Evolutionary conservation across 108 stramenopile genomes (phyloP).

Genomic region (Fragilaria crotonensis): DNA sequence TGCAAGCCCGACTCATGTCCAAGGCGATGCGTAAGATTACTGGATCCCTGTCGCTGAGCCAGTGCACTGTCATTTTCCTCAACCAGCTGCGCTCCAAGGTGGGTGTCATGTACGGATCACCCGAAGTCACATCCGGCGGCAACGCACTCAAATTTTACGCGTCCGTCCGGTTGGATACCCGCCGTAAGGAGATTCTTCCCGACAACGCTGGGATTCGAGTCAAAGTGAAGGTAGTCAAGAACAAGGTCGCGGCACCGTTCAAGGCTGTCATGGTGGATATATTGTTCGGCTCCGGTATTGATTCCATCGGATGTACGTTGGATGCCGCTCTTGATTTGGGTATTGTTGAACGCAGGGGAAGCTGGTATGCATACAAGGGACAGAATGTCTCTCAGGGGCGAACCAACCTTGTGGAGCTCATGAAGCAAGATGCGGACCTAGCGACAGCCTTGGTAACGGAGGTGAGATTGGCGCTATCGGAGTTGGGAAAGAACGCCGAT

Average conservation of each 20-base stretch:
- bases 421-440: slow-evolving; percentile 50
- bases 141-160: slow-evolving; percentile 95
- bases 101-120: slow-evolving; percentile 89
- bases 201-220: slow-evolving; percentile 86
- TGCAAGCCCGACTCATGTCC: slow-evolving; percentile 93
- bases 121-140: slow-evolving; percentile 94
- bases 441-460: slow-evolving; percentile 40
- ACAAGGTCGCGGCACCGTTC: slow-evolving; percentile 94
- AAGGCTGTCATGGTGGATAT: slow-evolving; percentile 80
- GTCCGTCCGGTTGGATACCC: slow-evolving; percentile 81
- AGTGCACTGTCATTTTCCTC: slow-evolving; percentile 89
- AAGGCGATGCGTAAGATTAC: slow-evolving; percentile 97
- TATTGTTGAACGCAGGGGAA: slow-evolving; percentile 74
- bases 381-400: slow-evolving; percentile 82
- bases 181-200: slow-evolving; percentile 84
- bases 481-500: slow-evolving; percentile 15
- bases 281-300: slow-evolving; percentile 82
- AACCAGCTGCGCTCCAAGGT: slow-evolving; percentile 89
- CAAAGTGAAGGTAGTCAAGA: slow-evolving; percentile 93
- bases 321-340: slow-evolving; percentile 81
- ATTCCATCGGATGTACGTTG: slow-evolving; percentile 74
- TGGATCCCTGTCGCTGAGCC: slow-evolving; percentile 66
- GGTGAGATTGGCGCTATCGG: slow-evolving; percentile 48
- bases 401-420: slow-evolving; percentile 45
- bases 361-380: slow-evolving; percentile 78